A percentile compares a stretch with the other conserved stretches of the same genome.
Conservation (phyloP, 1,284 basidiomycete species). For the Fistulinella cinereoalba region DNA sequence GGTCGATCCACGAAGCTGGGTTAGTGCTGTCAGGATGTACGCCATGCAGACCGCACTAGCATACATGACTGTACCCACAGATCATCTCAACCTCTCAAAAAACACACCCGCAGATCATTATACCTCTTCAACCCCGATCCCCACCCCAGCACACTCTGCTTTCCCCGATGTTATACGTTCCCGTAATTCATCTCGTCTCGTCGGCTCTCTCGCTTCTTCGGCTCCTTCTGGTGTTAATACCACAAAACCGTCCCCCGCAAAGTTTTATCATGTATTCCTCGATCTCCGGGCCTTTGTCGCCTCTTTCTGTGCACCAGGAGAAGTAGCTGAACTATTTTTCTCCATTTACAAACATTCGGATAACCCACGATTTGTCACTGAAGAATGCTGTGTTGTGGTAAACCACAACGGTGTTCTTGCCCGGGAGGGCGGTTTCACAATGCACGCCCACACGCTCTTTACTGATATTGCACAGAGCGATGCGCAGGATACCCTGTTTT, state of each 20-base stretch:
- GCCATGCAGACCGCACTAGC: slow-evolving; percentile 82
- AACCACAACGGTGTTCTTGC: slow-evolving; percentile 90
- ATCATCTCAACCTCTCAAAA: slow-evolving; percentile 36
- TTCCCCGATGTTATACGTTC: slow-evolving; percentile 56
- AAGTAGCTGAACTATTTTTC: slow-evolving; percentile 92
- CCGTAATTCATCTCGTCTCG: slow-evolving; percentile 47
- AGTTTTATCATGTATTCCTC: slow-evolving; percentile 87
- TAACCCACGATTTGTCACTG: slow-evolving; percentile 80
- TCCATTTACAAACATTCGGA: slow-evolving; percentile 88
- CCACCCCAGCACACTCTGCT: slow-evolving; percentile 65
- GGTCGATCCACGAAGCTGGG: slow-evolving; percentile 72
- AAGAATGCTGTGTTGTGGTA: slow-evolving; percentile 88
- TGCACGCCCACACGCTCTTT: slow-evolving; percentile 80
- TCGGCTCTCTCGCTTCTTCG: slow-evolving; percentile 43
- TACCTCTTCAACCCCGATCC: slow-evolving; percentile 39
- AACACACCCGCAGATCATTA: slow-evolving; percentile 42
- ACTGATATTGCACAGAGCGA: slow-evolving; percentile 85
- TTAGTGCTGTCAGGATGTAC: slow-evolving; percentile 86
- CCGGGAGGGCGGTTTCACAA: slow-evolving; percentile 56
- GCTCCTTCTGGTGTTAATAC: not conserved
- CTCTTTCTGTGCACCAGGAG: slow-evolving; percentile 83
- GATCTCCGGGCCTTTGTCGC: slow-evolving; percentile 92
- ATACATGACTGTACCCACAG: slow-evolving; percentile 64
- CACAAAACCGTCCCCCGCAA: slow-evolving; percentile 48
- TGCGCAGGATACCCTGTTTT: slow-evolving; percentile 77